Evolutionary conservation across 2,329 filamentous ascomycete species (phyloP).

Genomic region (Zasmidium citrigriseum): DNA sequence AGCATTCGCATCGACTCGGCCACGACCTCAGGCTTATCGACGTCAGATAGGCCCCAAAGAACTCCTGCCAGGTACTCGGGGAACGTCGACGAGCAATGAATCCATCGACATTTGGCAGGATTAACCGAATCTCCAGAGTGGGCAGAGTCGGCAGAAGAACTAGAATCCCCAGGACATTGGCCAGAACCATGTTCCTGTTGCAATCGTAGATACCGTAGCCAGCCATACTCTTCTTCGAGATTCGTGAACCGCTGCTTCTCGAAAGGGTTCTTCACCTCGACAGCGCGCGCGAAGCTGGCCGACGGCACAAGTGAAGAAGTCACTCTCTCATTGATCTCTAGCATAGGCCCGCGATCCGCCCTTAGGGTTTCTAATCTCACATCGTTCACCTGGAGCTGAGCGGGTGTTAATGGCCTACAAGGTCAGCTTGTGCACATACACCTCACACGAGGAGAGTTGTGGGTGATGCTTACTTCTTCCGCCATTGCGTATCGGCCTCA

Average conservation of each 20-base stretch:
- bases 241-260: slow-evolving; percentile 38
- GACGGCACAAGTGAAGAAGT: slow-evolving; percentile 37
- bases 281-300: slow-evolving; percentile 21
- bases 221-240: slow-evolving; percentile 44
- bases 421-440: too few species aligned
- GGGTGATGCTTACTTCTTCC: too few species aligned
- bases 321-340: slow-evolving; percentile 41
- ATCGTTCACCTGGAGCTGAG: slow-evolving; percentile 43
- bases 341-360: slow-evolving; percentile 35
- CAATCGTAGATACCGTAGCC: slow-evolving; percentile 42
- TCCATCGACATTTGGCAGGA: slow-evolving; percentile 40
- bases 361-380: slow-evolving; percentile 38
- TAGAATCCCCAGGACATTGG: too few species aligned
- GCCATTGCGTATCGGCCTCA: slow-evolving; percentile 40
- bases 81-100: slow-evolving; percentile 46
- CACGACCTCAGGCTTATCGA: slow-evolving; percentile 19
- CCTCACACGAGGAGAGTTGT: too few species aligned
- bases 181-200: too few species aligned
- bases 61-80: slow-evolving; percentile 40
- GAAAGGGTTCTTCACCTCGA: slow-evolving; percentile 34
- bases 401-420: slow-evolving; percentile 42
- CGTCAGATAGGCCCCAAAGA: slow-evolving; percentile 18
- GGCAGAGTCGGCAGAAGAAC: too few species aligned
- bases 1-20: slow-evolving; percentile 31
- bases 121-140: slow-evolving; percentile 45